Conservation (phyloP, 768 basidiomycete genomes). For the Phlebiopsis gigantea region DNA sequence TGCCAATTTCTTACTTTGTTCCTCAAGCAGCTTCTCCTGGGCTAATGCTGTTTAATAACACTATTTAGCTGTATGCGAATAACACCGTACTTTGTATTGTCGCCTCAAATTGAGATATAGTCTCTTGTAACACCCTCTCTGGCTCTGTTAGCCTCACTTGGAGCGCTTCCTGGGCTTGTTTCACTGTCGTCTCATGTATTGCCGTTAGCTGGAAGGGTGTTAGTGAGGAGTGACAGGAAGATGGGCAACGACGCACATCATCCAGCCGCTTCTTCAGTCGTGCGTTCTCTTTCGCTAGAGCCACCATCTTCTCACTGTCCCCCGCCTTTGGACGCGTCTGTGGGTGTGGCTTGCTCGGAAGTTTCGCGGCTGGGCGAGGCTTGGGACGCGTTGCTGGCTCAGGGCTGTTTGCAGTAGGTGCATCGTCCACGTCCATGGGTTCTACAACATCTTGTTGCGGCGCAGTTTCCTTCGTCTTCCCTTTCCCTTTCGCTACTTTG, state of each 20-base stretch:
- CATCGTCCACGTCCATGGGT: conserved; percentile 17
- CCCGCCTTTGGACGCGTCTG: background rate
- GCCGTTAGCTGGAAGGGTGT: conserved; percentile 13
- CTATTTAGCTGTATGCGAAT: background rate
- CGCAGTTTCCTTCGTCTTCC: conserved; percentile 19
- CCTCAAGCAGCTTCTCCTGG: conserved; percentile 48
- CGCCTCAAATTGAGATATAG: conserved; percentile 46
- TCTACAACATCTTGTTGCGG: conserved; percentile 2
- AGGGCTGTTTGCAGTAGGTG: conserved; percentile 11
- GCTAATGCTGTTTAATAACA: conserved; percentile 25
- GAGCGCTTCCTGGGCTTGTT: conserved; percentile 56
- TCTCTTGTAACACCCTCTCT: conserved; percentile 47
- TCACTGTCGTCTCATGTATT: conserved; percentile 25
- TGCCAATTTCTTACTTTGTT: conserved; percentile 50
- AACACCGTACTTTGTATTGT: conserved; percentile 37
- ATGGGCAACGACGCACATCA: conserved; percentile 15
- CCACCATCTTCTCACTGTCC: conserved; percentile 11
- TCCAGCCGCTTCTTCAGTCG: conserved; percentile 21
- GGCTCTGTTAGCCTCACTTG: conserved; percentile 59
- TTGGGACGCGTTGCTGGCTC: conserved; percentile 5
- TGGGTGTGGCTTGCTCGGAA: background rate
- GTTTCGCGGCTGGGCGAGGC: conserved; percentile 13
- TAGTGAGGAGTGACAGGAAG: background rate
- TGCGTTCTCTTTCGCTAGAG: conserved; percentile 16
- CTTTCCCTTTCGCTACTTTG: conserved; percentile 30